A percentile compares a stretch with the other conserved stretches of the same genome.
Conservation (phyloP, 331 rosid genomes). For the Dryas integrifolia region DNA sequence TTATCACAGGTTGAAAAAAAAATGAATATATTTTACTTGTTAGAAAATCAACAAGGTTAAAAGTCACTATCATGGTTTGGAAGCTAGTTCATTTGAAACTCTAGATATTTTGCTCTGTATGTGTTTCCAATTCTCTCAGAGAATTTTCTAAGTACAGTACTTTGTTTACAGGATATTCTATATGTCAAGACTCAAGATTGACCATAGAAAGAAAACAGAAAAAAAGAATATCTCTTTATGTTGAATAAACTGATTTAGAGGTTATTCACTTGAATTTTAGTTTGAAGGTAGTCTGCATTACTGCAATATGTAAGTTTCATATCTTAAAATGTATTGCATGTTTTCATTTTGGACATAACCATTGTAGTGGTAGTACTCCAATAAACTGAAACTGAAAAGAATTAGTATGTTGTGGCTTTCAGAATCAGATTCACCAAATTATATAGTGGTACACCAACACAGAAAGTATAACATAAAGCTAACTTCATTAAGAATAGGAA, state of each 20-base stretch:
- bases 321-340: neutral
- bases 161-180: slow-evolving; percentile 17
- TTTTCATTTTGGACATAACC: neutral
- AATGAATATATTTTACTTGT: neutral
- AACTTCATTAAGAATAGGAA: slow-evolving; percentile 59
- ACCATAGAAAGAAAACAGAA: neutral
- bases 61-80: neutral
- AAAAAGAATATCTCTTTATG: neutral
- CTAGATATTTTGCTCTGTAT: neutral
- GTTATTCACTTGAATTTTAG: slow-evolving; percentile 3
- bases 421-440: neutral
- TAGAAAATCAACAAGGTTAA: neutral
- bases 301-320: neutral
- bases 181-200: neutral
- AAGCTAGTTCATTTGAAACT: neutral
- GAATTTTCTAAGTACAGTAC: neutral
- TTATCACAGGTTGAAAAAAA: neutral
- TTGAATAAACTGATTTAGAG: neutral
- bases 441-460: neutral
- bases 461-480: slow-evolving; percentile 27
- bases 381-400: no score
- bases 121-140: neutral
- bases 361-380: no score
- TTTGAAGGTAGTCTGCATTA: neutral
- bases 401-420: neutral